Evolutionary conservation across 2,329 filamentous ascomycete genomes (phyloP).

Genomic region (Aspergillus tanneri): DNA sequence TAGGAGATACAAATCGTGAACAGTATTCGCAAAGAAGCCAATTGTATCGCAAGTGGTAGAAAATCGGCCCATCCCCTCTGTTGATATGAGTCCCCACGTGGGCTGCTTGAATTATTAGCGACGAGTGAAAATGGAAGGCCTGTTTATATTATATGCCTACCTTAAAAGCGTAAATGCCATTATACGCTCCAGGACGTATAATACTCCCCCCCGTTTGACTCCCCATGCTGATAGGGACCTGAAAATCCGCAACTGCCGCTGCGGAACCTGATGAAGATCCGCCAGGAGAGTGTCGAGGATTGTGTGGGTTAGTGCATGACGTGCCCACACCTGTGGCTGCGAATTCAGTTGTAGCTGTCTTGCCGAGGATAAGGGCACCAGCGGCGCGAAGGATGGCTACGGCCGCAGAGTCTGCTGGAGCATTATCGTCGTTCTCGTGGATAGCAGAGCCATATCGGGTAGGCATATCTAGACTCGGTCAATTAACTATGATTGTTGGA

Average conservation of each 20-base stretch:
- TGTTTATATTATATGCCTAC: neutral
- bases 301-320: conserved; percentile 59
- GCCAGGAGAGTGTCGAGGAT: conserved; percentile 57
- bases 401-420: conserved; percentile 3
- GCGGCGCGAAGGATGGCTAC: conserved; percentile 8
- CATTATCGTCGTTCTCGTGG: conserved; percentile 6
- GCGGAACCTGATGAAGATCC: conserved; percentile 68
- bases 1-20: neutral
- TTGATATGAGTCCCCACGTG: neutral
- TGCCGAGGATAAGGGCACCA: conserved; percentile 15
- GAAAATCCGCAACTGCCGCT: conserved; percentile 64
- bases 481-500: neutral
- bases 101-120: neutral
- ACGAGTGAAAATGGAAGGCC: too few species aligned
- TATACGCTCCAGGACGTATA: conserved; percentile 64
- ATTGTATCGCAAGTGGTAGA: conserved; percentile 31
- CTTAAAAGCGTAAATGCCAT: conserved; percentile 64
- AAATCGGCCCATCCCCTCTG: conserved; percentile 16
- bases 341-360: conserved; percentile 18
- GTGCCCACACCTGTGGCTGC: conserved; percentile 5
- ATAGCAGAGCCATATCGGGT: conserved; percentile 12
- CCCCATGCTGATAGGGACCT: conserved; percentile 60
- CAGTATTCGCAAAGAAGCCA: neutral
- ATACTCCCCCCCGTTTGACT: conserved; percentile 67
- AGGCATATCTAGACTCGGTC: conserved; percentile 10